Conservation (phyloP, 73 alveolate genomes). For the Breviolum minutum region DNA sequence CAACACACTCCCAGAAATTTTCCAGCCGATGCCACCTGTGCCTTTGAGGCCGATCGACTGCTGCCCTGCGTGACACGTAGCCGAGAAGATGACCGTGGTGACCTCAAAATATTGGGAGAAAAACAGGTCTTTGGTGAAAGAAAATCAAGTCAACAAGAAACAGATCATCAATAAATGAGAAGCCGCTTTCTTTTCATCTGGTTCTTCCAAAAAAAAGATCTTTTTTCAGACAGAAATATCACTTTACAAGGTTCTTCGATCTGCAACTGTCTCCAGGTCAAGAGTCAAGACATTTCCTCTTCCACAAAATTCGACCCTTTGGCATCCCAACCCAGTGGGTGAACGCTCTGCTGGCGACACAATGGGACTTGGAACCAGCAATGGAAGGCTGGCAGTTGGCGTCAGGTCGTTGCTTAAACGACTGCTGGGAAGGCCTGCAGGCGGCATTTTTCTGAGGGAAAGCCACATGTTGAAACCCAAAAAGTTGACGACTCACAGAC, state of each 20-base stretch:
- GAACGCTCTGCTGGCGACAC: conserved; percentile 3
- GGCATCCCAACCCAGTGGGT: neutral
- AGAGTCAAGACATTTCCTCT: neutral
- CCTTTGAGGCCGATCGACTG: conserved; percentile 36
- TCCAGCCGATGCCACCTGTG: neutral
- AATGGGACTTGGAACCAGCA: neutral
- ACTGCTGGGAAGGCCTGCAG: conserved; percentile 37
- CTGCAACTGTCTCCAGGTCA: no score
- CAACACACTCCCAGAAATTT: no score
- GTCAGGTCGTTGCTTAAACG: neutral
- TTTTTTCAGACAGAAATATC: no score
- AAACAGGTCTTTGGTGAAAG: neutral
- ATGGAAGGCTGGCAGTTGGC: conserved; percentile 9
- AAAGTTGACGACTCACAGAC: no score
- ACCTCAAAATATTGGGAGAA: neutral
- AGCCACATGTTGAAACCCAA: no score
- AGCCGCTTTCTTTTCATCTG: no score
- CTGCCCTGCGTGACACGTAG: conserved; percentile 12
- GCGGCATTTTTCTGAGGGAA: no score
- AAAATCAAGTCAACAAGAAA: neutral
- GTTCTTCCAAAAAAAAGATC: no score
- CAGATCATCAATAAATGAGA: neutral
- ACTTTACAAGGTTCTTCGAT: no score
- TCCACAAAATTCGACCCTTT: no score
- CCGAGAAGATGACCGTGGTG: neutral